Evolutionary conservation across 1,139 yeast species (phyloP), one percentile per base, ranked within the genome.

Genomic region (Candida sp.): DNA sequence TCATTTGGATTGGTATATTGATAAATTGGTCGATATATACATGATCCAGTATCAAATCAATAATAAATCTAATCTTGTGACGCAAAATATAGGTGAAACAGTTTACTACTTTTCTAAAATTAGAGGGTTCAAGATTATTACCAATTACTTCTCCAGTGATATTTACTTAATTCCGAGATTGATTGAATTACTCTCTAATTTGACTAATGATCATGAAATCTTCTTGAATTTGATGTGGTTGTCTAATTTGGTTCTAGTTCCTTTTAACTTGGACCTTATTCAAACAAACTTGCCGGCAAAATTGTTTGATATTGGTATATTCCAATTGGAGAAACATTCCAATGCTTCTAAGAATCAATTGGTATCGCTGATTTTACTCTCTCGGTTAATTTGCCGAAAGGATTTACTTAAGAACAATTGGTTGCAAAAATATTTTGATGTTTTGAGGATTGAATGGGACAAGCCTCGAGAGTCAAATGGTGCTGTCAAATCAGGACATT

Each of bases 151-250:
- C 44, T 74, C 83, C 1, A 79, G 84, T 36, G 84, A 85, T 44
- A 78, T 85, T 1, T 66, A 71, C 47, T 57, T 79, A 35, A 60
- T 86, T 7, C 70, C 71, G 0, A 49, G 51, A 5, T 56, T 81
- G 2, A 44, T 77, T 27, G 40, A 52, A 4, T 47, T 61, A 39
- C 45, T 66, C 9, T 11, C 42, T 7, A 32, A 36, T 2, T 15
- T 42, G 5, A 43, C 21, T 12, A 45, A 49, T 76, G 96, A 95
- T 68, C 80, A 56, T 49, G 77, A 77, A 40, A 58, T 72, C 8
- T 87, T 80, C 52, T 60, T 83, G 4, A 59, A 82, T 37, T 62
- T 89, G n/a, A 65, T 87, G 5, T 90, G 97, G 96, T 66, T 88
- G 12, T 75, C 86, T 1, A 79, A 84, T 25, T 64, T 89, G 19